These are phyloP conservation scores for Penicillium bialowiezense DNA, from an alignment of 495 filamentous ascomycete genomes.

Conservation along the genomic window DNA sequence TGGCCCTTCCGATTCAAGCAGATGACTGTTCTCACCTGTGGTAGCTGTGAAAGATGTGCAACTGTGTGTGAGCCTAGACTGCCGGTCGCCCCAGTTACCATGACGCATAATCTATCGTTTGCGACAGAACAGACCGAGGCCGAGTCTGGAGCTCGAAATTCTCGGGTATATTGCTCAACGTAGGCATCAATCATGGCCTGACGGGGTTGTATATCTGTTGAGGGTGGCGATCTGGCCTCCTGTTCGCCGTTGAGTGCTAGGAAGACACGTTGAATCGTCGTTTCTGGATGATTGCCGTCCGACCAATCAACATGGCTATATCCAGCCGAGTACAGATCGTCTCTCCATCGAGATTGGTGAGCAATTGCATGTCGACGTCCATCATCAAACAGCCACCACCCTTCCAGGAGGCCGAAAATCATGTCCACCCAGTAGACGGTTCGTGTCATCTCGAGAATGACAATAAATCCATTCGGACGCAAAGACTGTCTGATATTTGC, in stretches of 20 bases:
- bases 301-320: not conserved
- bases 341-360: not conserved
- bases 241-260: not conserved
- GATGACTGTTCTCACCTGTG: conserved; percentile 31
- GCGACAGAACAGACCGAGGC: not conserved
- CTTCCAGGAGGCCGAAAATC: conserved; percentile 32
- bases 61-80: conserved; percentile 45
- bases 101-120: not conserved
- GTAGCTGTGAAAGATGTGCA: conserved; percentile 23
- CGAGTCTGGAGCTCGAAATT: not conserved
- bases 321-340: not conserved
- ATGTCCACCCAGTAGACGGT: conserved; percentile 32
- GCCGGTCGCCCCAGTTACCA: conserved; percentile 35
- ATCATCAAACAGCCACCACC: conserved; percentile 36
- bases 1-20: conserved; percentile 41
- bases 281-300: not conserved
- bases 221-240: not conserved
- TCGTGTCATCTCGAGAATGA: conserved; percentile 38
- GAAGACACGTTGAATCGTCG: not conserved
- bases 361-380: conserved; percentile 24
- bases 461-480: conserved; percentile 32
- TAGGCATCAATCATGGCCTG: not conserved
- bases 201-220: not conserved
- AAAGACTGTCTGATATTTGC: conserved; percentile 30
- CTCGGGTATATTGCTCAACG: not conserved